Base-by-base conservation (phyloP, 176 grass and related monocot species). In the Carex cristatella region DNA sequence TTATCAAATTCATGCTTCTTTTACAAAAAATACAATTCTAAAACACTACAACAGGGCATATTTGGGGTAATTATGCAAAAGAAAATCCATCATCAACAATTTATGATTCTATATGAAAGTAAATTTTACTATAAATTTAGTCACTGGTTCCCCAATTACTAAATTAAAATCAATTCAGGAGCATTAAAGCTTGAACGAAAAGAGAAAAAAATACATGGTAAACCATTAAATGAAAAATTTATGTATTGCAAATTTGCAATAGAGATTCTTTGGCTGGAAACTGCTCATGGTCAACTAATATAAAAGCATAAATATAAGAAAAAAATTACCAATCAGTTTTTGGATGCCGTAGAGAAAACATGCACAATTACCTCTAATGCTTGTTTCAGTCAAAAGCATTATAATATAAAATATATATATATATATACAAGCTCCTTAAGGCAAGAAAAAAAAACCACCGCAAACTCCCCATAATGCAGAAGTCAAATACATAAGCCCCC, bases 401-500 rank as follows among this genome's bases (percentile, higher is more conserved):
- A 2, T 81, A 51, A 67, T 55, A 69, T 55, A 7, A 46, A 70
- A 49, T 23, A 23, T 23, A 23, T 23, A 49, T 7, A 82, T 3
- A 8, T 37, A 5, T 30, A 63, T 15, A 82, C 18, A 82, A 64
- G 18, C 42, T 40, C 32, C 79, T 3, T 65, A 33, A 83, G 23
- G 55, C 3, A 55, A 30, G 23, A 18, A 65, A 16, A 63, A 27
- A 61, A 57, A 53, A 2, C 5, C 19, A 82, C 57, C 55, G 31
- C 48, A 65, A 83, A 35, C 1, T 10, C 23, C 16, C 9, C 63
- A 69, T 66, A n/a, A 83, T 67, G 48, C 65, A 33, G 57, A 83
- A 67, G 81, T 33, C 81, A 55, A 83, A 83, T 83, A 66, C 6
- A 83, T 54, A 66, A 33, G 62, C 38, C 33, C 78, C 62, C 42